Percentiles rank a stretch among this genome's conserved stretches.
phyloP scores from a whole-genome alignment of 495 filamentous ascomycete species.

The Xylaria telfairii region DNA sequence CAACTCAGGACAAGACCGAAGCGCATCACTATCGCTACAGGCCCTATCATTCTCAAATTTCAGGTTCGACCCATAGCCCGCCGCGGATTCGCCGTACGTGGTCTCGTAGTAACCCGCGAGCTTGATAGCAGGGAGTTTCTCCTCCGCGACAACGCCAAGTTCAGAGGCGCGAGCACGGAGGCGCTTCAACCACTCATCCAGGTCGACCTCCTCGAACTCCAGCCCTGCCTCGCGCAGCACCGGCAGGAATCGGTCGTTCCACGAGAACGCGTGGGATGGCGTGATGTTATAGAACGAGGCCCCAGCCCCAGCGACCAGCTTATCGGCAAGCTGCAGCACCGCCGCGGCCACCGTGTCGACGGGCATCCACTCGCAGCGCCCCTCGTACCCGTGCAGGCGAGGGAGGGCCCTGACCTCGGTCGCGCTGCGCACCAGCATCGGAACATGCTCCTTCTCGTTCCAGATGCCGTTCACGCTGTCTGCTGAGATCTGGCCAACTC shows the following conservation, averaged over 20 bases:
- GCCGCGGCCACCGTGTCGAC: slow-evolving; percentile 59
- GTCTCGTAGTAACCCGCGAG: slow-evolving; percentile 53
- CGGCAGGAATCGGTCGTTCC: slow-evolving; percentile 55
- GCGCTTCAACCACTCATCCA: slow-evolving; percentile 52
- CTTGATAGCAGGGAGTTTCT: slow-evolving; percentile 50
- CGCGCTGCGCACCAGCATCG: slow-evolving; percentile 61
- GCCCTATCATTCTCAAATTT: slow-evolving; percentile 30
- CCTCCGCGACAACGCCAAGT: slow-evolving; percentile 40
- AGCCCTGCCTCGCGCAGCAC: slow-evolving; percentile 45
- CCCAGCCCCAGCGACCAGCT: slow-evolving; percentile 28
- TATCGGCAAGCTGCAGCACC: slow-evolving; percentile 54
- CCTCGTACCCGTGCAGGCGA: slow-evolving; percentile 45
- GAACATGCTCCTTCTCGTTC: slow-evolving; percentile 65
- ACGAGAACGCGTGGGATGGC: slow-evolving; percentile 51
- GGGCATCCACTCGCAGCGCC: slow-evolving; percentile 60
- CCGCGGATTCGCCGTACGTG: slow-evolving; percentile 40
- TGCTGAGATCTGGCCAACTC: slow-evolving; percentile 66
- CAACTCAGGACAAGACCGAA: slow-evolving; percentile 32
- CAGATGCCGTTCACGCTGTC: slow-evolving; percentile 58
- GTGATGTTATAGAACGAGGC: slow-evolving; percentile 54
- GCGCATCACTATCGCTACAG: slow-evolving; percentile 32
- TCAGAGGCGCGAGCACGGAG: slow-evolving; percentile 46
- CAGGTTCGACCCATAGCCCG: slow-evolving; percentile 24
- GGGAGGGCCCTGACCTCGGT: slow-evolving; percentile 57
- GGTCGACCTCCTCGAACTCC: slow-evolving; percentile 50